Evolutionary conservation across 306 rosid genomes (phyloP).

Genomic region (Pueraria montana): DNA sequence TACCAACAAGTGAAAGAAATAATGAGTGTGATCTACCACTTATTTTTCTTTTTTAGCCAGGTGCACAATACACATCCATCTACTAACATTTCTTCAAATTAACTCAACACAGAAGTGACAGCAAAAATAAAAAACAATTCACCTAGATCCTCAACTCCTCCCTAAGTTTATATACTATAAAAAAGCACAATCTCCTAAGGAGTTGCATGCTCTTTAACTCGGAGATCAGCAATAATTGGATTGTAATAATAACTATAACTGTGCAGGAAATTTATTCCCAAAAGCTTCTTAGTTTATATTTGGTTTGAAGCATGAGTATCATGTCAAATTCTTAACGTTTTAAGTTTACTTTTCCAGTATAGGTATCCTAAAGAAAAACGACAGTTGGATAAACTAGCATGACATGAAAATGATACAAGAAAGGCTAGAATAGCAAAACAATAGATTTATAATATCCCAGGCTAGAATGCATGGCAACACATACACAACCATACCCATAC

Average conservation of each 20-base stretch:
- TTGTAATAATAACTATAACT: neutral
- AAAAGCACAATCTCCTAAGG: neutral
- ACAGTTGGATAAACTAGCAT: too few relatives aligned
- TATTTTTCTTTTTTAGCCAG: neutral
- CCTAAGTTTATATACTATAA: neutral
- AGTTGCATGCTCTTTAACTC: neutral
- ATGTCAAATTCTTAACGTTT: neutral
- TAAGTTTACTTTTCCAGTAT: neutral
- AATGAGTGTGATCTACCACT: neutral
- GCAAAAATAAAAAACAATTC: neutral
- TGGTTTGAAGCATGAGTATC: neutral
- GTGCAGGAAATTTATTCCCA: neutral
- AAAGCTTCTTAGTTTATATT: neutral
- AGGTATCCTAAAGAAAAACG: neutral
- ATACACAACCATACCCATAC: neutral
- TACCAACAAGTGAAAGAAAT: neutral
- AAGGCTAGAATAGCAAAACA: neutral
- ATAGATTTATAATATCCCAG: neutral
- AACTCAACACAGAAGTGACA: neutral
- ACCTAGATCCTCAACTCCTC: neutral
- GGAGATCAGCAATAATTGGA: neutral
- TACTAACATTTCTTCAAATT: conserved; percentile 11
- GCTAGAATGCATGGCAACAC: neutral
- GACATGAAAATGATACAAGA: too few relatives aligned
- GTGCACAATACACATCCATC: too few relatives aligned